A percentile compares a stretch with the other conserved stretches of the same genome.
These are phyloP conservation scores for Babesia bigemina DNA, from an alignment of 169 alveolate species.

Conservation along the genomic window DNA sequence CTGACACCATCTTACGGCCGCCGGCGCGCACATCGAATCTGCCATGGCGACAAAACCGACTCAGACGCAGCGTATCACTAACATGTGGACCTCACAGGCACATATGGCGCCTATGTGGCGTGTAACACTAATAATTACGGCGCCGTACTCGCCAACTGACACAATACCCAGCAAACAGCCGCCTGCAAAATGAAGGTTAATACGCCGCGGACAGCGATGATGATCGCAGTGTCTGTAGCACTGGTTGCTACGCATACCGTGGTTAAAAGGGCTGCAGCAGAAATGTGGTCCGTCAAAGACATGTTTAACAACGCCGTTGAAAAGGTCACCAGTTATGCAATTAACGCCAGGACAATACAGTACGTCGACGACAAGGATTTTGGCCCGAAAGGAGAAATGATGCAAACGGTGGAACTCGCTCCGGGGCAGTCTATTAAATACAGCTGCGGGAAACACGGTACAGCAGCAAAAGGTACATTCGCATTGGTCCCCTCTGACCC, in stretches of 20 bases:
- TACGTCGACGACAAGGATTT: slow-evolving; percentile 30
- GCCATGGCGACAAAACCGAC: neutral
- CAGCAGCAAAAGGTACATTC: slow-evolving; percentile 4
- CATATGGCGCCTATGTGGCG: neutral
- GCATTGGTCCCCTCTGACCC: slow-evolving; percentile 32
- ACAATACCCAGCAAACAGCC: neutral
- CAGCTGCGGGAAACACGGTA: slow-evolving; percentile 28
- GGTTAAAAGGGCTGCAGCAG: neutral
- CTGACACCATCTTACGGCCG: neutral
- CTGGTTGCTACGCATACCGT: neutral
- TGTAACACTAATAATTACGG: slow-evolving; percentile 9
- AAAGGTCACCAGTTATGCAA: slow-evolving; percentile 17
- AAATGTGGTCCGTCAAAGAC: slow-evolving; percentile 1
- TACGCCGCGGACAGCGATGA: no score
- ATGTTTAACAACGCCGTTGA: slow-evolving; percentile 7
- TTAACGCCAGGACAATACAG: slow-evolving; percentile 16
- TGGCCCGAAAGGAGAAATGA: slow-evolving; percentile 29
- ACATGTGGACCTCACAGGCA: neutral
- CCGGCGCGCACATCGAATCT: neutral
- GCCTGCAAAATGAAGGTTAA: neutral
- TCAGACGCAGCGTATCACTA: neutral
- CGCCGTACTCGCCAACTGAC: neutral
- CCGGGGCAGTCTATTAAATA: slow-evolving; percentile 54
- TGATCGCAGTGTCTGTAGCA: neutral
- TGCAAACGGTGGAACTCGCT: slow-evolving; percentile 5